These are phyloP conservation scores for Paecilomyces sp. DNA, from an alignment of 2,329 filamentous ascomycete species.

Conservation along the genomic window DNA sequence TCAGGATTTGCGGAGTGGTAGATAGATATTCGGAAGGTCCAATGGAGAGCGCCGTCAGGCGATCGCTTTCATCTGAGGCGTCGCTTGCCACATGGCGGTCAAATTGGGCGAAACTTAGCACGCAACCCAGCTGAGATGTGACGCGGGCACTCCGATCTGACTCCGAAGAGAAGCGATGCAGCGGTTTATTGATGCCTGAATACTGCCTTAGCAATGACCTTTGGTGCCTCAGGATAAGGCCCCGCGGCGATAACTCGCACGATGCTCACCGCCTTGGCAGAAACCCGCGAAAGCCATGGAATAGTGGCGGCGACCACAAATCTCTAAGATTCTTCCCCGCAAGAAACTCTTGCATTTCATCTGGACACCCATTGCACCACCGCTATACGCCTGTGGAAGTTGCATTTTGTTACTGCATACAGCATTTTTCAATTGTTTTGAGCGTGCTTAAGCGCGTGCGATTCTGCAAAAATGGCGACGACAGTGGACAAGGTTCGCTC, in stretches of 20 bases:
- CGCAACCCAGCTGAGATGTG: background rate
- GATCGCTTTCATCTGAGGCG: background rate
- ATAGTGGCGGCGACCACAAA: background rate
- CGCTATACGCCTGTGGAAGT: background rate
- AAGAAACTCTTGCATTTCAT: background rate
- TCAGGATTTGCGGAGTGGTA: background rate
- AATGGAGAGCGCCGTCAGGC: background rate
- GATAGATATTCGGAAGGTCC: background rate
- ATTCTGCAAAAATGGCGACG: slow-evolving; percentile 63
- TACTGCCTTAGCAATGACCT: background rate
- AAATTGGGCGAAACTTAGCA: background rate
- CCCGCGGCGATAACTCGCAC: background rate
- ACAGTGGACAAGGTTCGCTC: slow-evolving; percentile 81
- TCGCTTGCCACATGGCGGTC: background rate
- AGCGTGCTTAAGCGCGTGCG: background rate
- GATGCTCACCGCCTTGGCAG: background rate
- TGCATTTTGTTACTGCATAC: background rate
- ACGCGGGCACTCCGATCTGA: background rate
- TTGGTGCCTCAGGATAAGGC: background rate
- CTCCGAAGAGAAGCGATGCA: background rate
- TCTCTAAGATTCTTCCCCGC: slow-evolving; percentile 14
- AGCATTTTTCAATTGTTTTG: slow-evolving; percentile 2
- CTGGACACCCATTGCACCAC: background rate
- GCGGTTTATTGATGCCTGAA: background rate
- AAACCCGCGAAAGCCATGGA: background rate